These are phyloP conservation scores for Cutaneotrichosporon spelunceum DNA, from an alignment of 1,284 basidiomycete species.

Conservation along the genomic window DNA sequence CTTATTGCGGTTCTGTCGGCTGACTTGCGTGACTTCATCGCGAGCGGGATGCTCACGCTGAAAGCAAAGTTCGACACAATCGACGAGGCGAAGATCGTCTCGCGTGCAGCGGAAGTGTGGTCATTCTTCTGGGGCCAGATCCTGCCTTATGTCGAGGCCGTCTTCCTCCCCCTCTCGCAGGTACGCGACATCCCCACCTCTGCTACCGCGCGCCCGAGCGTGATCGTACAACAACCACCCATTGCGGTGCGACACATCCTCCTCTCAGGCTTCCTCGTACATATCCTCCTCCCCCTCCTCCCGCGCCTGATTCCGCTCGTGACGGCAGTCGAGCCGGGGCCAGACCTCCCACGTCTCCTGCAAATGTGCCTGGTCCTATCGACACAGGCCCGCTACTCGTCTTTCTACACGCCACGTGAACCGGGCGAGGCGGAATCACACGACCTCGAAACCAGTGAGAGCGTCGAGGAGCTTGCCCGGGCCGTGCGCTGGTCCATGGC, in stretches of 20 bases:
- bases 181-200: constrained; percentile 36
- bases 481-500: constrained; percentile 36
- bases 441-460: constrained; percentile 40
- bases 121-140: constrained; percentile 91
- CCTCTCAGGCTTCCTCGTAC: constrained; percentile 49
- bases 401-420: constrained; percentile 34
- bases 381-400: constrained; percentile 46
- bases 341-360: constrained; percentile 42
- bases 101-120: constrained; percentile 82
- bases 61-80: constrained; percentile 71
- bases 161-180: constrained; percentile 54
- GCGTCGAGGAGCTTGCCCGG: constrained; percentile 39
- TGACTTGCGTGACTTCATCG: constrained; percentile 77
- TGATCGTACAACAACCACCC: constrained; percentile 22
- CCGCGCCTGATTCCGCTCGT: constrained; percentile 41
- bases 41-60: constrained; percentile 85
- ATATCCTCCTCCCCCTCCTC: constrained; percentile 49
- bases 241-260: constrained; percentile 49
- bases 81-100: constrained; percentile 64
- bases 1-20: constrained; percentile 61
- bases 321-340: not conserved
- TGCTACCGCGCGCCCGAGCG: constrained; percentile 8
- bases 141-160: constrained; percentile 60
- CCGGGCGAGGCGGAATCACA: constrained; percentile 20
- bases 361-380: constrained; percentile 51